A percentile compares a stretch with the other conserved stretches of the same genome.
These are phyloP conservation scores for Pythium rishiriense DNA, from an alignment of 352 stramenopile species.

Conservation along the genomic window DNA sequence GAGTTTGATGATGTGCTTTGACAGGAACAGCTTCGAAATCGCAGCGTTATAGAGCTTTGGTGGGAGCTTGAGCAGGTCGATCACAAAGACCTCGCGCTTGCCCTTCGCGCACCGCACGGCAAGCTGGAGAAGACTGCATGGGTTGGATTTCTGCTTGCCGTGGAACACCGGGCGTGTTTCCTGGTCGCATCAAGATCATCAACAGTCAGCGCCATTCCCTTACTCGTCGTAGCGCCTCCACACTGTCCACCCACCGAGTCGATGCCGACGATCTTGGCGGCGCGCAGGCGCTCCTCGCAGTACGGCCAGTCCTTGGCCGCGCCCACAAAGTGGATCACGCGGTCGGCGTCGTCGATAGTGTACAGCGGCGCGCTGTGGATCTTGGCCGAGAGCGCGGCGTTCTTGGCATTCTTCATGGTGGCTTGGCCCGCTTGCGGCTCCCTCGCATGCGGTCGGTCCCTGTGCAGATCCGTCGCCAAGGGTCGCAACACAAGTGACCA, in stretches of 20 bases:
- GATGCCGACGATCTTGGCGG: constrained; percentile 59
- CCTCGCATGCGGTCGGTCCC: constrained; percentile 9
- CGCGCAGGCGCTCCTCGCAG: constrained; percentile 46
- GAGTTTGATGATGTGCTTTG: constrained; percentile 65
- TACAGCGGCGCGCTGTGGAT: constrained; percentile 65
- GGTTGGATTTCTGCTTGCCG: constrained; percentile 40
- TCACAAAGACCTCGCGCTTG: constrained; percentile 70
- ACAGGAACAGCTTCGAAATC: constrained; percentile 59
- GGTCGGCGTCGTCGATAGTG: constrained; percentile 37
- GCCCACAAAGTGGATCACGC: constrained; percentile 54
- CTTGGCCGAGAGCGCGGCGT: constrained; percentile 23
- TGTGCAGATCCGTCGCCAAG: constrained; percentile 13
- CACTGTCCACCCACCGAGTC: constrained; percentile 68
- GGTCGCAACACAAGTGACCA: constrained; percentile 19
- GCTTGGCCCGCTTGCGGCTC: constrained; percentile 24
- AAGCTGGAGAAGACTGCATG: constrained; percentile 63
- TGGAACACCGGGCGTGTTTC: constrained; percentile 65
- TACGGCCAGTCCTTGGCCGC: constrained; percentile 46
- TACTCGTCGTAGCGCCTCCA: too few relatives aligned
- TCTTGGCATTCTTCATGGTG: constrained; percentile 36
- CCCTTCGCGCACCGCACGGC: constrained; percentile 46
- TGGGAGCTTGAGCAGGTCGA: constrained; percentile 62
- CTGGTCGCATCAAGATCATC: constrained; percentile 22
- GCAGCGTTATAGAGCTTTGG: constrained; percentile 64
- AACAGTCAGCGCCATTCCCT: too few relatives aligned